phyloP scores from a whole-genome alignment of 345 rosid species.

The Raphanus sativus region DNA sequence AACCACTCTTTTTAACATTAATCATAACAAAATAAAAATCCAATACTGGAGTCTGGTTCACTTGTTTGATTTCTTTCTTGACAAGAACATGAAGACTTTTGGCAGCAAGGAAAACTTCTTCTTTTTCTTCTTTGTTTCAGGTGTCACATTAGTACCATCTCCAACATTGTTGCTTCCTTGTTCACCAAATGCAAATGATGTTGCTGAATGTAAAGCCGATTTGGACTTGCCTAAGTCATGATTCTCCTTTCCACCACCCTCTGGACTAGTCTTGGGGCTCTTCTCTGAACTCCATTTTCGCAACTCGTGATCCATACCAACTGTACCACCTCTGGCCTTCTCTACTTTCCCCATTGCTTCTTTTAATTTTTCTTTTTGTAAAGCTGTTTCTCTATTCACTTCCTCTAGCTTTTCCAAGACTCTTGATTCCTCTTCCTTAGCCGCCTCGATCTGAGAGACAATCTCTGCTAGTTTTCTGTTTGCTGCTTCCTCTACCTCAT shows the following conservation, averaged over 20 bases:
- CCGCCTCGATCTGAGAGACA: slow-evolving; percentile 70
- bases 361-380: slow-evolving; percentile 57
- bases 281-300: slow-evolving; percentile 86
- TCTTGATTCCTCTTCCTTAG: slow-evolving; percentile 68
- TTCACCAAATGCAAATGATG: slow-evolving; percentile 27
- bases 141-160: slow-evolving; percentile 30
- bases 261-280: slow-evolving; percentile 41
- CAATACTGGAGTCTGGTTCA: neutral
- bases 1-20: neutral
- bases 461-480: slow-evolving; percentile 71
- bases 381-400: slow-evolving; percentile 59
- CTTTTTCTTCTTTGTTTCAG: slow-evolving; percentile 48
- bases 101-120: slow-evolving; percentile 79
- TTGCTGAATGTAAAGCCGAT: slow-evolving; percentile 17
- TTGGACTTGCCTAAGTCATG: slow-evolving; percentile 38
- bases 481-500: slow-evolving; percentile 81
- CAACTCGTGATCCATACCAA: slow-evolving; percentile 75
- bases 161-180: slow-evolving; percentile 40
- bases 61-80: slow-evolving; percentile 59
- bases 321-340: slow-evolving; percentile 80
- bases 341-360: slow-evolving; percentile 75
- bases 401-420: slow-evolving; percentile 63
- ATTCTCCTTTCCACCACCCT: slow-evolving; percentile 34
- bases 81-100: slow-evolving; percentile 64
- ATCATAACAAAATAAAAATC: neutral